Evolutionary conservation across 257 asterid species (phyloP).

Genomic region (Jasminum sambac): DNA sequence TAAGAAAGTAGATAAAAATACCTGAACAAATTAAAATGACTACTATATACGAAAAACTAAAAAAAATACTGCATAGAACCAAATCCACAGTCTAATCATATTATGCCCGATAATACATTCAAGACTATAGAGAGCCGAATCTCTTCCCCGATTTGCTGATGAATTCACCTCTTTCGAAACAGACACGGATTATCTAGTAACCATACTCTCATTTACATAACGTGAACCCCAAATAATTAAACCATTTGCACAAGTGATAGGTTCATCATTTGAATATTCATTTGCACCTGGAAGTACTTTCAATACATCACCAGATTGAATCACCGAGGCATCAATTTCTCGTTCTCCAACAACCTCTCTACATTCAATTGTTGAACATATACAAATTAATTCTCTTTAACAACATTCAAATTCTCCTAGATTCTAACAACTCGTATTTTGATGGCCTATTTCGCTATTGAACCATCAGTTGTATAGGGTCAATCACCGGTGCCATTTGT

Average conservation of each 20-base stretch:
- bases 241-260: constrained; percentile 60
- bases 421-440: no score
- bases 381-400: constrained; percentile 22
- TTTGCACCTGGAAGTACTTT: constrained; percentile 95
- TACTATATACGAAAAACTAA: no score
- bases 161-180: constrained; percentile 66
- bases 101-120: no score
- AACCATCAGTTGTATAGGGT: no score
- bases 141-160: constrained; percentile 80
- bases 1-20: no score
- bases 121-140: no score
- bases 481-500: no score
- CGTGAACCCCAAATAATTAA: constrained; percentile 94
- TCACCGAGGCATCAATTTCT: constrained; percentile 85
- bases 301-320: constrained; percentile 86
- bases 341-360: constrained; percentile 82
- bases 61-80: no score
- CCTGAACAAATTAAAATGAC: no score
- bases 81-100: no score
- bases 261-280: constrained; percentile 28
- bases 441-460: no score
- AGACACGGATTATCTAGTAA: constrained; percentile 81
- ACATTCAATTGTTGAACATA: constrained; percentile 43
- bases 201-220: constrained; percentile 93
- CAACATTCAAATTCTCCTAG: not conserved